These are phyloP conservation scores for Xylaria sp. DNA, from an alignment of 2,329 filamentous ascomycete species.

Conservation along the genomic window DNA sequence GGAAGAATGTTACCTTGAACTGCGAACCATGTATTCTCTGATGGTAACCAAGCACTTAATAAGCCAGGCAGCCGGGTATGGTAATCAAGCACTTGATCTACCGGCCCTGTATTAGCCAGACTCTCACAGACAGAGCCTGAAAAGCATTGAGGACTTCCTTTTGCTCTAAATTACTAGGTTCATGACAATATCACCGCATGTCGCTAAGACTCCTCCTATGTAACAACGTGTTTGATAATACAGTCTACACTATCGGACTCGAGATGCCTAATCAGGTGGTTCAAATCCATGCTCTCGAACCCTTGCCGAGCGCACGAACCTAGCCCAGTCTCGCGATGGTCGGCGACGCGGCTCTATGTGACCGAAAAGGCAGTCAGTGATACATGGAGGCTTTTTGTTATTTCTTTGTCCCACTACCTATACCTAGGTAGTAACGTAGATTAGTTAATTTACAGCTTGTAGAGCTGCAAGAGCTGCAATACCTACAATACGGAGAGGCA, in stretches of 20 bases:
- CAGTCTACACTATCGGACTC: neutral
- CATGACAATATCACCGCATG: neutral
- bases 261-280: neutral
- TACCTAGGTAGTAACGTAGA: neutral
- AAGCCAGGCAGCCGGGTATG: neutral
- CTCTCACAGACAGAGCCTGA: neutral
- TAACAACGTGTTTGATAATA: neutral
- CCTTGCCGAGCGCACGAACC: neutral
- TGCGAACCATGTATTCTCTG: neutral
- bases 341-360: constrained; percentile 15
- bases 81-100: neutral
- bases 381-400: constrained; percentile 4
- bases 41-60: neutral
- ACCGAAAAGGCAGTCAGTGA: constrained; percentile 14
- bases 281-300: neutral
- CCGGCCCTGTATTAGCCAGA: neutral
- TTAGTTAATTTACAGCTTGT: neutral
- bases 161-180: neutral
- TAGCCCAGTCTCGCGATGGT: constrained; percentile 9
- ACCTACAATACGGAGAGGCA: neutral
- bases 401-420: neutral
- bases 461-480: neutral
- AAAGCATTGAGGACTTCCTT: too few relatives aligned
- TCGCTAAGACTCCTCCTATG: neutral
- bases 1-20: neutral